Evolutionary conservation across 1,139 yeast species (phyloP).

Genomic region (Pichia sp.): DNA sequence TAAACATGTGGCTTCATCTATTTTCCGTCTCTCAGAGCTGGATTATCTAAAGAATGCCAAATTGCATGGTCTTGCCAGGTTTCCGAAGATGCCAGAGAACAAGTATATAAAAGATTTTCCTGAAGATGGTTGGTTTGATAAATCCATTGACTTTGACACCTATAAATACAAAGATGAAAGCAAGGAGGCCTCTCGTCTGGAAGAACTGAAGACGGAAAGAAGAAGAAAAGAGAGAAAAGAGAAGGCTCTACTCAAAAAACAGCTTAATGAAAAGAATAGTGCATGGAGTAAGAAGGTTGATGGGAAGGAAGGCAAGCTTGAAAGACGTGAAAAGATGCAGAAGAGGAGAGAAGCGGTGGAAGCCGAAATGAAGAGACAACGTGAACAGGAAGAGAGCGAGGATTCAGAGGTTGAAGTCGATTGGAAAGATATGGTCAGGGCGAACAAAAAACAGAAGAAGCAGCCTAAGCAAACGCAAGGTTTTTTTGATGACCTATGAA

Average conservation of each 20-base stretch:
- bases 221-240: constrained; percentile 31
- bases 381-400: constrained; percentile 25
- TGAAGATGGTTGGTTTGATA: constrained; percentile 68
- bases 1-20: constrained; percentile 86
- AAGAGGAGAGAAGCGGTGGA: constrained; percentile 58
- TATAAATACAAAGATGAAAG: constrained; percentile 58
- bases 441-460: constrained; percentile 52
- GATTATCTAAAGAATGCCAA: constrained; percentile 70
- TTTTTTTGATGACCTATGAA: constrained; percentile 63
- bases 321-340: constrained; percentile 57
- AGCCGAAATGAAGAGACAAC: constrained; percentile 42
- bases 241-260: constrained; percentile 40
- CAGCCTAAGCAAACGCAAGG: constrained; percentile 41
- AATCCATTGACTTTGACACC: constrained; percentile 52
- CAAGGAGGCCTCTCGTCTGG: constrained; percentile 57
- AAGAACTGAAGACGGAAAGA: constrained; percentile 43
- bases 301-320: constrained; percentile 55
- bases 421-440: constrained; percentile 80
- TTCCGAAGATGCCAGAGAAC: constrained; percentile 95
- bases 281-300: constrained; percentile 77
- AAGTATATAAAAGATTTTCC: constrained; percentile 44
- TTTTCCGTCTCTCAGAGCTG: constrained; percentile 66
- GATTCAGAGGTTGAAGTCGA: constrained; percentile 52
- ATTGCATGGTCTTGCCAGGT: constrained; percentile 70
- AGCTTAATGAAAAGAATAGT: constrained; percentile 45